Evolutionary conservation across 148 eudicot species (phyloP).

Genomic region (Rhododendron simsii): DNA sequence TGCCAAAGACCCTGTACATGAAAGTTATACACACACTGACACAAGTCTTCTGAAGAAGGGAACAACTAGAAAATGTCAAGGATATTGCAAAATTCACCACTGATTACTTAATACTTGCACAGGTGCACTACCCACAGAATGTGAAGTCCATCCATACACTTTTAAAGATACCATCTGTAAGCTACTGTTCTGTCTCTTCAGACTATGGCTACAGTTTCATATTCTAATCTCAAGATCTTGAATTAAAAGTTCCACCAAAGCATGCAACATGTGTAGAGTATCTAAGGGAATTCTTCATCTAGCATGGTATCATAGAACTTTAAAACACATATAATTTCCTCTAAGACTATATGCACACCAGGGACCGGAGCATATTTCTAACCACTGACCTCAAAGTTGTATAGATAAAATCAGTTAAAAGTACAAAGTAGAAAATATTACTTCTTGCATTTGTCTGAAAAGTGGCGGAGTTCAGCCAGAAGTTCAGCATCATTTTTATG

Average conservation of each 20-base stretch:
- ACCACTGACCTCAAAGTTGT: neutral
- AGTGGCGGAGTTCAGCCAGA: conserved; percentile 41
- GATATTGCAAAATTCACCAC: neutral
- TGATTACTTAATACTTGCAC: neutral
- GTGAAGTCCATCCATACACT: neutral
- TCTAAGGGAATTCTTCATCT: neutral
- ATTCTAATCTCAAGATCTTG: neutral
- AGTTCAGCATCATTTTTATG: conserved; percentile 44
- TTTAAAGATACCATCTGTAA: neutral
- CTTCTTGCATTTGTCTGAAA: conserved; percentile 37
- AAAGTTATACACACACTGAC: neutral
- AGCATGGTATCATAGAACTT: neutral
- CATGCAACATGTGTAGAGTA: neutral
- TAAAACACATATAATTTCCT: neutral
- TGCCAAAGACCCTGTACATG: neutral
- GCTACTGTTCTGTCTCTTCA: neutral
- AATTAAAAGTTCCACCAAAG: neutral
- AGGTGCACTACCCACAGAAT: neutral
- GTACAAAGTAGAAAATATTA: conserved; percentile 14
- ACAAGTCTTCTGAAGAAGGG: neutral
- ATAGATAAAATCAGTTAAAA: neutral
- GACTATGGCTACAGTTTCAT: neutral
- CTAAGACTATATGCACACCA: neutral
- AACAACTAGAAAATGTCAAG: conserved; percentile 1
- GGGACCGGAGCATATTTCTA: neutral